Base-by-base conservation (phyloP, 768 basidiomycete genomes). In the Tulasnella sp. region DNA sequence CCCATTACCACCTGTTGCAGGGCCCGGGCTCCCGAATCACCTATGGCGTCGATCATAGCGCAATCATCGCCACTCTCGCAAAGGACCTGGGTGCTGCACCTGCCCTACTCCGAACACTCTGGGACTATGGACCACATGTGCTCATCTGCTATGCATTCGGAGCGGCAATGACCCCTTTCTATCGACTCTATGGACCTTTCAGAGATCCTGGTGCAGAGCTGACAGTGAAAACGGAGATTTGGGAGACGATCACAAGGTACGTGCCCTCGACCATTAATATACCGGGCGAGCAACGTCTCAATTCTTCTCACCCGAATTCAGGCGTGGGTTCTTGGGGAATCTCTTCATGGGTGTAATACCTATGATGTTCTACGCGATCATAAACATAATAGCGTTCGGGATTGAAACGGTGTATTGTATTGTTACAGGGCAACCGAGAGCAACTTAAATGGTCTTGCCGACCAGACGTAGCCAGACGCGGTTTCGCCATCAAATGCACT, bases 1-100 rank as follows among this genome's bases (percentile, higher is more conserved):
- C 79, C 25, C 73, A 77, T 60, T 82, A 83, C 66, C 78, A 80
- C 63, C 71, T 83, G 10, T 72, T 83, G 8, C 72, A 77, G 4
- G 73, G 73, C 22, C 73, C 77, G 17, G 73, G 71, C 15, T 74
- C 78, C 1, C 68, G 81, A 8, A 82, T 83, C 49, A 75, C 76
- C 65, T 81, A 83, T 65, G 80, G 80, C 7, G 80, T 81, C 3
- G 80, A 82, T 61, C 77, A 81, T 65, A 73, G 73, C 15, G 69
- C 75, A 59, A 82, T 82, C 66, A 78, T 79, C 72, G 74, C 76
- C 41, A 79, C 78, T 0, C 67, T 83, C 9, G 80, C 80, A 3
- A 74, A 73, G 53, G 81, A 82, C 64, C 78, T 82, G 41, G 77
- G 78, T 9, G 75, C 76, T 4, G 74, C 77, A 1, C 81, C 81